Evolutionary conservation across 129 eudicot species (phyloP).

Genomic region (Mikania micrantha): DNA sequence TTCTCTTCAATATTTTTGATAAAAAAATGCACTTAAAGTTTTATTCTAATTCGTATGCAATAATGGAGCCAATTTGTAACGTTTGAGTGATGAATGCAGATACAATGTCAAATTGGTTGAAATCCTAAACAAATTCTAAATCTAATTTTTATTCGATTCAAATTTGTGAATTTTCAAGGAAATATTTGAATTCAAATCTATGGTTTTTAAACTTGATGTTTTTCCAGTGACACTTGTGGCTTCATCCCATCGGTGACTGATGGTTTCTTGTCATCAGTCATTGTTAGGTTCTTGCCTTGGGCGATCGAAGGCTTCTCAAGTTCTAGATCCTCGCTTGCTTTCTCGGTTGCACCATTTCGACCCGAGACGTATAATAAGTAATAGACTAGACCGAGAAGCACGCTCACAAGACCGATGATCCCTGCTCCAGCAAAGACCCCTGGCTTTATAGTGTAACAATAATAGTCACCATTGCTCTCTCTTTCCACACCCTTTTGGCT

Average conservation of each 20-base stretch:
- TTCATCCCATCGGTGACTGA: background rate
- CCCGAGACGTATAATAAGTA: conserved; percentile 9
- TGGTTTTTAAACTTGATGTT: too few species aligned
- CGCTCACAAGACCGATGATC: conserved; percentile 11
- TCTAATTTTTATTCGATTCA: too few species aligned
- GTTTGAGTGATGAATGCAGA: too few species aligned
- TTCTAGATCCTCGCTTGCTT: conserved; percentile 9
- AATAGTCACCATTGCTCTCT: background rate
- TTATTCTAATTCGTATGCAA: too few species aligned
- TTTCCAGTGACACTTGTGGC: background rate
- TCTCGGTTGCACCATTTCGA: background rate
- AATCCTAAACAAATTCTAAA: too few species aligned
- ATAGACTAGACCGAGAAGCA: conserved; percentile 12
- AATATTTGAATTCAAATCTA: too few species aligned
- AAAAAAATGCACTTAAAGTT: too few species aligned
- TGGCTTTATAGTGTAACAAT: conserved; percentile 9
- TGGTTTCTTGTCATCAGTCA: conserved; percentile 4
- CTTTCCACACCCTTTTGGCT: background rate
- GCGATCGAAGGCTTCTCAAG: conserved; percentile 4
- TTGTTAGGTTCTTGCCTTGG: too few species aligned
- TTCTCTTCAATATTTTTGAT: too few species aligned
- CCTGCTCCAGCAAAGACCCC: conserved; percentile 15
- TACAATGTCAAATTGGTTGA: too few species aligned
- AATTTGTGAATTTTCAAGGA: too few species aligned
- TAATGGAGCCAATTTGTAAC: too few species aligned